Evolutionary conservation across 805 yeast species (phyloP).

Genomic region (Cyberlindnera amylophila): DNA sequence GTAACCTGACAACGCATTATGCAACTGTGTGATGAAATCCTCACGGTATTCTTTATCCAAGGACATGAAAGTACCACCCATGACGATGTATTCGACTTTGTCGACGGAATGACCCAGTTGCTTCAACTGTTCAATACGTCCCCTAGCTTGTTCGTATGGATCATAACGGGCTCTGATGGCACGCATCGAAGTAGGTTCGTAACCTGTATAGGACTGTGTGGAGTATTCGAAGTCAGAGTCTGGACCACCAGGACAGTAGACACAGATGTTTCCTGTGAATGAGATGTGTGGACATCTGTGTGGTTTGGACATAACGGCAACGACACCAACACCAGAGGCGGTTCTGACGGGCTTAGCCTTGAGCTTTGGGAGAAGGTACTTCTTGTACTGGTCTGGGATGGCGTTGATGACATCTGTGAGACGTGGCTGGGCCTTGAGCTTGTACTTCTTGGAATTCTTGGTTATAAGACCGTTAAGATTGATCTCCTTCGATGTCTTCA

Average conservation of each 20-base stretch:
- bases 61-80: slow-evolving; percentile 99
- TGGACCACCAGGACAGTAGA: slow-evolving; percentile 98
- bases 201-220: slow-evolving; percentile 97
- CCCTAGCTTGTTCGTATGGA: slow-evolving; percentile 97
- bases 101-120: slow-evolving; percentile 96
- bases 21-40: slow-evolving; percentile 80
- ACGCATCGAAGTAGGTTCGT: slow-evolving; percentile 98
- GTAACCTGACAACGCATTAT: slow-evolving; percentile 92
- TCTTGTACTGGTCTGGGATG: slow-evolving; percentile 93
- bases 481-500: slow-evolving; percentile 70
- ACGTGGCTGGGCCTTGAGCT: slow-evolving; percentile 87
- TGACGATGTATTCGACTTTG: slow-evolving; percentile 93
- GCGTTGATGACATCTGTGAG: slow-evolving; percentile 92
- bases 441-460: slow-evolving; percentile 83
- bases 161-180: slow-evolving; percentile 98
- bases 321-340: slow-evolving; percentile 98
- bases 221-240: slow-evolving; percentile 97
- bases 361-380: slow-evolving; percentile 83
- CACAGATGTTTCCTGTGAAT: slow-evolving; percentile 97
- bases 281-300: slow-evolving; percentile 99
- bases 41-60: slow-evolving; percentile 88
- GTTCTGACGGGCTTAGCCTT: slow-evolving; percentile 99
- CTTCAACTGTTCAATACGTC: slow-evolving; percentile 91
- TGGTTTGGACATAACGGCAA: slow-evolving; percentile 99
- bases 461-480: slow-evolving; percentile 88